Evolutionary conservation across 2,329 filamentous ascomycete genomes (phyloP).

Genomic region (Microcera coccophila): DNA sequence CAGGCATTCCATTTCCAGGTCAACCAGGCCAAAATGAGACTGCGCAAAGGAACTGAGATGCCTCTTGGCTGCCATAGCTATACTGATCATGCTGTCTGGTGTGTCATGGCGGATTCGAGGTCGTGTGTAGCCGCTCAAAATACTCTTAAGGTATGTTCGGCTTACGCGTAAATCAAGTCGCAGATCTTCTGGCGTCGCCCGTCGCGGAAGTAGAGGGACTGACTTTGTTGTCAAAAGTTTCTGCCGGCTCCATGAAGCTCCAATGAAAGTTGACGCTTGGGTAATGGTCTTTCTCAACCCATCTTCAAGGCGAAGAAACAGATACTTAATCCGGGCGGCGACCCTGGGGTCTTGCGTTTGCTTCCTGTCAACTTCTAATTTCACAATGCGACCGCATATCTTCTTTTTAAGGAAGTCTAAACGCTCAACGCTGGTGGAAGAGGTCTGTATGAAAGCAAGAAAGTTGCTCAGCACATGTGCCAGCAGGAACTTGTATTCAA

Average conservation of each 20-base stretch:
- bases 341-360: conserved; percentile 7
- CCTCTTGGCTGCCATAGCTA: conserved; percentile 16
- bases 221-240: conserved; percentile 18
- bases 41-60: conserved; percentile 15
- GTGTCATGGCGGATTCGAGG: conserved; percentile 1
- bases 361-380: conserved; percentile 21
- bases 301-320: conserved; percentile 14
- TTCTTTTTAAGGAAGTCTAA: conserved; percentile 23
- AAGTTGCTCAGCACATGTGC: conserved; percentile 45
- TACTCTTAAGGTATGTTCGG: conserved; percentile 7
- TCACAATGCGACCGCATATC: conserved; percentile 23
- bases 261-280: conserved; percentile 12
- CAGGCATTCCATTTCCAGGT: conserved; percentile 7
- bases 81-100: conserved; percentile 4
- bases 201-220: conserved; percentile 17
- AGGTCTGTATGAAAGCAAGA: conserved; percentile 35
- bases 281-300: conserved; percentile 8
- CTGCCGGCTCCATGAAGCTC: conserved; percentile 17
- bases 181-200: conserved; percentile 14
- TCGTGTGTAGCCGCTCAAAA: conserved; percentile 11
- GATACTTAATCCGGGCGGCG: conserved; percentile 11
- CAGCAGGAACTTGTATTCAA: conserved; percentile 57
- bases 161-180: conserved; percentile 17
- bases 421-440: conserved; percentile 12
- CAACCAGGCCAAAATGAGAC: conserved; percentile 13